Evolutionary conservation across 1,284 basidiomycete genomes (phyloP), one percentile per base, ranked within the genome.

Genomic region (Pascua guehoae): DNA sequence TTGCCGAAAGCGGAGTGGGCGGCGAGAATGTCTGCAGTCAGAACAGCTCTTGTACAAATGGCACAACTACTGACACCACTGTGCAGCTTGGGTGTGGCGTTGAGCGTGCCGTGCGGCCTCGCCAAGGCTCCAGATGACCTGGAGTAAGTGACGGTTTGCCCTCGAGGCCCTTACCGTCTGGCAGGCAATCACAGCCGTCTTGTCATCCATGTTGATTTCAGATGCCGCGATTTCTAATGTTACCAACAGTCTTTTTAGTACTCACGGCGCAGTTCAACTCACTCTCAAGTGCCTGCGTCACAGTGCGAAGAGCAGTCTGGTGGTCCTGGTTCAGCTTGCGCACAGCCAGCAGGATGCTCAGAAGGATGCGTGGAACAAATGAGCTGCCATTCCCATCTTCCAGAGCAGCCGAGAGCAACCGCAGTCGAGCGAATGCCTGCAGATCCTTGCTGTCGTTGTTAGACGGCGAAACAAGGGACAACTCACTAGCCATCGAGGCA

Each of bases 41-140:
- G 32, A 4, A 7, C 24, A 32, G 24, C 24, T 32, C 24, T 18
- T 17, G 18, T 7, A 8, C 32, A 12, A 16, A 7, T 17, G 38
- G 8, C 11, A 16, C 7, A 2, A 12, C 2, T 37, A 53, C 58
- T 49, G 17, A 60, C 58, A 60, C 58, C 58, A 60, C 51, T 56
- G 45, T 0, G 58, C 58, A 7, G 58, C 54, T 11, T 56, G 58
- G 7, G 15, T 17, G n/a, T 42, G 38, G 16, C 40, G 44, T 7
- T 4, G n/a, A 0, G 10, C 32, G 7, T 51, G 38, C 11, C 11
- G 46, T 5, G 48, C 44, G 12, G 3, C 14, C 2, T 60, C 54
- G 5, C 38, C 58, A 12, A 60, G 48, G 24, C 48, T 53, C 58
- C 58, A 60, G n/a, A 60, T 43, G 0, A 56, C 47, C 57, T 59